Percentiles rank a stretch among this genome's conserved stretches.
Evolutionary conservation across 805 yeast genomes (phyloP).

Genomic region (Kluyveromyces wickerhamii): DNA sequence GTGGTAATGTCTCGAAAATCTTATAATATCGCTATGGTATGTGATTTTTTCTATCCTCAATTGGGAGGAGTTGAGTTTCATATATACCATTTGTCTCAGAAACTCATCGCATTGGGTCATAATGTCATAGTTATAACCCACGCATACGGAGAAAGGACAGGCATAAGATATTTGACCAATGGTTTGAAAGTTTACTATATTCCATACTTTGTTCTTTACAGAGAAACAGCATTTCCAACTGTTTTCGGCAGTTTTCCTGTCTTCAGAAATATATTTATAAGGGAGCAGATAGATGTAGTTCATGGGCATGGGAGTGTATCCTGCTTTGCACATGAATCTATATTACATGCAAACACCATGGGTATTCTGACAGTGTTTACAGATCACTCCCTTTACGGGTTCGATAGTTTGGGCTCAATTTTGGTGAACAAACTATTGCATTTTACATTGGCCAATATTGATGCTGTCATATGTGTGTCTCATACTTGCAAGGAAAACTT

Average conservation of each 20-base stretch:
- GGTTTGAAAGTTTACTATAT: conserved; percentile 91
- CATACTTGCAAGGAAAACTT: conserved; percentile 96
- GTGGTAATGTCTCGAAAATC: too few relatives aligned
- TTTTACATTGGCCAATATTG: conserved; percentile 77
- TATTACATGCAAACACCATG: conserved; percentile 89
- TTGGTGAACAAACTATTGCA: conserved; percentile 79
- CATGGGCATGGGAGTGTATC: conserved; percentile 95
- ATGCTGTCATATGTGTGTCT: conserved; percentile 92
- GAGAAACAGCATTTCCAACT: conserved; percentile 83
- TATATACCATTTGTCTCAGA: conserved; percentile 82
- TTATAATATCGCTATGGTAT: conserved; percentile 55
- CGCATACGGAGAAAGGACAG: conserved; percentile 73
- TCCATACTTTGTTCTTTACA: conserved; percentile 70
- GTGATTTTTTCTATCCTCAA: conserved; percentile 97
- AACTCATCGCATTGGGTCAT: conserved; percentile 72
- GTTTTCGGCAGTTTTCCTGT: conserved; percentile 85
- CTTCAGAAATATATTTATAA: conserved; percentile 70
- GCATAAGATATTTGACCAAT: conserved; percentile 74
- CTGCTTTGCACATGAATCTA: conserved; percentile 79
- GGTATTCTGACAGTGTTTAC: conserved; percentile 88
- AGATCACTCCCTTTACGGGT: conserved; percentile 93
- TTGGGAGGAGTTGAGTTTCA: conserved; percentile 98
- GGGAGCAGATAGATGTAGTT: conserved; percentile 81
- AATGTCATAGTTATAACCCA: conserved; percentile 84
- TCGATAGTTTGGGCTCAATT: conserved; percentile 76